Evolutionary conservation across 108 stramenopile genomes (phyloP).

Genomic region (Nitzschia sp.): DNA sequence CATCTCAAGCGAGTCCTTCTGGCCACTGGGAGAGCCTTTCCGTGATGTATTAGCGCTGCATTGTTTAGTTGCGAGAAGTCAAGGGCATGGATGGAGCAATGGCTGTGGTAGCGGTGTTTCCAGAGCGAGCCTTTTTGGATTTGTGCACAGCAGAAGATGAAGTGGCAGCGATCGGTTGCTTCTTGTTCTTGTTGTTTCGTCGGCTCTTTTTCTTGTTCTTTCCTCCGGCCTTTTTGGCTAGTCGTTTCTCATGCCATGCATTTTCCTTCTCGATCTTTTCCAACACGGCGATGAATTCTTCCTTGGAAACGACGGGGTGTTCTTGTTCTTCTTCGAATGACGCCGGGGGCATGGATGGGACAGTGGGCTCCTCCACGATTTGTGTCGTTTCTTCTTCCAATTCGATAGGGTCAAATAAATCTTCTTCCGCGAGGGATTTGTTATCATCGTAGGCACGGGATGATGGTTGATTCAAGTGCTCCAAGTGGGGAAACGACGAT

Average conservation of each 20-base stretch:
- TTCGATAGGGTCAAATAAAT: slow-evolving; percentile 1
- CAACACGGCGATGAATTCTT: neutral
- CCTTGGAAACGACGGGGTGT: neutral
- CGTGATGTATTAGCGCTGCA: neutral
- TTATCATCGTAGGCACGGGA: neutral
- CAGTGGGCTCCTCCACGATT: neutral
- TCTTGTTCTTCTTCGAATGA: neutral
- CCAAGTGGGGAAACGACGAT: slow-evolving; percentile 5
- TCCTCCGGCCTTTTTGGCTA: neutral
- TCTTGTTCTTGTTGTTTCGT: slow-evolving; percentile 7
- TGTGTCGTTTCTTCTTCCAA: neutral
- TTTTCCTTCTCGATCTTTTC: slow-evolving; percentile 4
- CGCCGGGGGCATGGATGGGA: neutral
- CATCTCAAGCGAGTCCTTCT: too few species aligned
- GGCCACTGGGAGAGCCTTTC: too few species aligned
- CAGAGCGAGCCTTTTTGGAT: neutral
- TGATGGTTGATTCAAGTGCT: slow-evolving; percentile 4
- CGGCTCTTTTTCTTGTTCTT: slow-evolving; percentile 6
- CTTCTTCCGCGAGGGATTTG: neutral
- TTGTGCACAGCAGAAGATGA: neutral
- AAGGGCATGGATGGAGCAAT: neutral
- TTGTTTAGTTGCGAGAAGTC: slow-evolving; percentile 4
- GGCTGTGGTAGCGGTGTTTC: neutral
- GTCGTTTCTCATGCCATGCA: slow-evolving; percentile 5
- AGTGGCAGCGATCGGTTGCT: neutral